Evolutionary conservation across 2,329 filamentous ascomycete genomes (phyloP), one percentile per base, ranked within the genome.

Genomic region (Xylariaceae sp.): DNA sequence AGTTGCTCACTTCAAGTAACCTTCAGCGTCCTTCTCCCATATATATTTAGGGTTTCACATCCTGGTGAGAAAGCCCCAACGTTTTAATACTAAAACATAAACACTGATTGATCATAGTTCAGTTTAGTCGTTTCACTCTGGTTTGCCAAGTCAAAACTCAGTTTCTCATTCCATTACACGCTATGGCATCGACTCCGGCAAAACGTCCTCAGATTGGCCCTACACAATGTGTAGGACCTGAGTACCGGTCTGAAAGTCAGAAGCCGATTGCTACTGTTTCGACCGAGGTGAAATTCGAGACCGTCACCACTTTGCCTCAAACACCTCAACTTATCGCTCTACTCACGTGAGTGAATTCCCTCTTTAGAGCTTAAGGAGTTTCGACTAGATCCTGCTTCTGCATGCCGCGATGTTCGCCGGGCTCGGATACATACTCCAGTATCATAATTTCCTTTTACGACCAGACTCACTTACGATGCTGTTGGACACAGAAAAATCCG

Each of bases 241-340:
- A 87, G 59, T 96, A 96, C 73, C 84, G 85, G 52, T 79, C 87
- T 21, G 82, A 87, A 57, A 85, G 82, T 61, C 84, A 93, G 71
- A 95, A 93, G 70, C 92, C 91, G 33, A 88, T 82, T 53, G 92
- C 92, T 10, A 97, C 92, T 2, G 88, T 97, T 35, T 99, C 94
- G 10, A 92, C 86, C 51, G 82, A 85, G 55, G 86, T 97, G 32
- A 76, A 85, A 37, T 87, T 91, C 67, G 87, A 92, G 58, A 97
- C 96, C 78, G 91, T 99, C 61, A 88, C 92, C 70, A 88, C 95
- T 61, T 80, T 99, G 39, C 84, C 89, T 24, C 94, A 97, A 76
- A 97, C 94, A 9, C 92, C 94, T 42, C 94, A 99, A 79, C 83
- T 99, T 62, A 99, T 99, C 76, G 92, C 94, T 61, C 83, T 99